A percentile compares a stretch with the other conserved stretches of the same genome.
Evolutionary conservation across 257 asterid genomes (phyloP).

Genomic region (Mitragyna speciosa): DNA sequence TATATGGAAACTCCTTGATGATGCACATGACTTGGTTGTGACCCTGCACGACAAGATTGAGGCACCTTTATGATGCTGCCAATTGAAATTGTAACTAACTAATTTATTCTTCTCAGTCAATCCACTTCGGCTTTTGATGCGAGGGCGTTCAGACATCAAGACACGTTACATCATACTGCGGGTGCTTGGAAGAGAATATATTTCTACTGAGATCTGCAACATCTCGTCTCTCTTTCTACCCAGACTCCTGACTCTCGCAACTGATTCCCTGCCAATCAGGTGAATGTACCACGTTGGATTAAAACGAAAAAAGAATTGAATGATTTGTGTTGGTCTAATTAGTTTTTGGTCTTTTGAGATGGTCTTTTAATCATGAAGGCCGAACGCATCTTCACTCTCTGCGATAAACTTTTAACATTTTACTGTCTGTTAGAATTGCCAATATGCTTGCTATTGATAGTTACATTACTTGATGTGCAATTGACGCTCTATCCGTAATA

Average conservation of each 20-base stretch:
- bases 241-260: background rate
- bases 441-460: background rate
- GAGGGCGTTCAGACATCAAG: background rate
- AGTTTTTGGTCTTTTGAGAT: background rate
- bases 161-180: background rate
- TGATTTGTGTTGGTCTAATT: background rate
- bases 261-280: background rate
- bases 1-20: constrained; percentile 89
- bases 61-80: constrained; percentile 29
- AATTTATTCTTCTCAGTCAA: constrained; percentile 15
- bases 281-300: background rate
- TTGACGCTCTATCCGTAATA: too few species aligned
- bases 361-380: background rate
- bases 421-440: background rate
- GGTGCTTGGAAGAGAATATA: background rate
- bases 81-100: background rate
- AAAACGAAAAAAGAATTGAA: background rate
- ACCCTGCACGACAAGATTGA: constrained; percentile 74
- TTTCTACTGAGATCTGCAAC: background rate
- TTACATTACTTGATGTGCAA: too few species aligned
- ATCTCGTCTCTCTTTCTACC: background rate
- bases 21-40: constrained; percentile 78
- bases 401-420: background rate
- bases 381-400: background rate
- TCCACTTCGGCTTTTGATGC: background rate